A percentile compares a stretch with the other conserved stretches of the same genome.
Conservation (phyloP, 345 rosid species). For the Nasturtium officinale region DNA sequence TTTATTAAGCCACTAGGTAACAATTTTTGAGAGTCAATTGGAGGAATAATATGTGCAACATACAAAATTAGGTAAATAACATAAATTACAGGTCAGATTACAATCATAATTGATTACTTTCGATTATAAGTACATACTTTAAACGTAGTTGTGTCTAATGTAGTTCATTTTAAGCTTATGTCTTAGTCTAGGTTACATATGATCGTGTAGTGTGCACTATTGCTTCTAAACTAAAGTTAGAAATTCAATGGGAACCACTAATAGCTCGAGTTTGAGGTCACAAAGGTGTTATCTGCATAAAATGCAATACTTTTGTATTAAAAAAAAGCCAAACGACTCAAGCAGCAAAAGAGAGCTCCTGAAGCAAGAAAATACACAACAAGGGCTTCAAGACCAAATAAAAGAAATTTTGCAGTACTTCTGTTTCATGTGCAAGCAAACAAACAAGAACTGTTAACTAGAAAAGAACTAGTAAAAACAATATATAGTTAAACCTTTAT, state of each 20-base stretch:
- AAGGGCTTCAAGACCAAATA: background rate
- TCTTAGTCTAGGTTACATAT: background rate
- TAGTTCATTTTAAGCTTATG: background rate
- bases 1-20: background rate
- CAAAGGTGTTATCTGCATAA: background rate
- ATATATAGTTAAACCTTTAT: too few species aligned
- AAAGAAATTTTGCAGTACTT: constrained; percentile 5
- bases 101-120: background rate
- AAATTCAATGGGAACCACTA: background rate
- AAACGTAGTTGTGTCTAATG: background rate
- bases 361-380: constrained; percentile 19
- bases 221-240: background rate
- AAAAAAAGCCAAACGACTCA: constrained; percentile 13
- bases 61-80: background rate
- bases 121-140: background rate
- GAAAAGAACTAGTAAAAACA: too few species aligned
- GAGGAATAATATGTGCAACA: background rate
- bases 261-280: background rate
- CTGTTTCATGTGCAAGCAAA: background rate
- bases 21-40: background rate
- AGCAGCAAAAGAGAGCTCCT: constrained; percentile 11
- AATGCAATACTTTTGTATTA: background rate
- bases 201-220: background rate
- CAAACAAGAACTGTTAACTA: background rate
- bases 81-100: background rate